Conservation (phyloP, 306 rosid genomes). For the Quercus engelmannii region DNA sequence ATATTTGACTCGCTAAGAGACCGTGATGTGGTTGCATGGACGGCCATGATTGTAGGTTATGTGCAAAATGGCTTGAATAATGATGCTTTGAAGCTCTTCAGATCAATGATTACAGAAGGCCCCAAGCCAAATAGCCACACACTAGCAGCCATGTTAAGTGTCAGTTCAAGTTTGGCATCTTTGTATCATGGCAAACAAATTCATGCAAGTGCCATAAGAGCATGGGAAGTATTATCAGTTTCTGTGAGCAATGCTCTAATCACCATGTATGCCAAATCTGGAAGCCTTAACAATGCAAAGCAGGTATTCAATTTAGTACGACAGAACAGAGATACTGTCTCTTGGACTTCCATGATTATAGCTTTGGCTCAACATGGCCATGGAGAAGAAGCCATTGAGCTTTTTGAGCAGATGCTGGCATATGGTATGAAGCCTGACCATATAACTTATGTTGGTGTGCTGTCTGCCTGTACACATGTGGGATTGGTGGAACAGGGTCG, state of each 20-base stretch:
- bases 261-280: conserved; percentile 80
- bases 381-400: conserved; percentile 74
- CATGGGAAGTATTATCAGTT: conserved; percentile 50
- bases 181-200: conserved; percentile 82
- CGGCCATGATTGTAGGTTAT: conserved; percentile 90
- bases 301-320: conserved; percentile 49
- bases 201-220: conserved; percentile 65
- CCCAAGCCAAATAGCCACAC: conserved; percentile 76
- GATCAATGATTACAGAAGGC: conserved; percentile 62
- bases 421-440: conserved; percentile 69
- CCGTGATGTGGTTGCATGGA: conserved; percentile 78
- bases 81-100: conserved; percentile 67
- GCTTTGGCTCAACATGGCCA: conserved; percentile 88
- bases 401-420: conserved; percentile 75
- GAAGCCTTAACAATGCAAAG: conserved; percentile 66
- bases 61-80: conserved; percentile 59
- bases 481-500: conserved; percentile 75
- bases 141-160: conserved; percentile 68
- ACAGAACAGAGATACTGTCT: conserved; percentile 44
- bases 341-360: conserved; percentile 88
- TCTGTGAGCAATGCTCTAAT: conserved; percentile 83
- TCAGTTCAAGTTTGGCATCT: conserved; percentile 66
- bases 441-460: conserved; percentile 80
- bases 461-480: conserved; percentile 80
- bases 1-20: conserved; percentile 65